Percentiles rank a stretch among this genome's conserved stretches.
Conservation (phyloP, 108 stramenopile species). For the Epithemia pelagica region DNA sequence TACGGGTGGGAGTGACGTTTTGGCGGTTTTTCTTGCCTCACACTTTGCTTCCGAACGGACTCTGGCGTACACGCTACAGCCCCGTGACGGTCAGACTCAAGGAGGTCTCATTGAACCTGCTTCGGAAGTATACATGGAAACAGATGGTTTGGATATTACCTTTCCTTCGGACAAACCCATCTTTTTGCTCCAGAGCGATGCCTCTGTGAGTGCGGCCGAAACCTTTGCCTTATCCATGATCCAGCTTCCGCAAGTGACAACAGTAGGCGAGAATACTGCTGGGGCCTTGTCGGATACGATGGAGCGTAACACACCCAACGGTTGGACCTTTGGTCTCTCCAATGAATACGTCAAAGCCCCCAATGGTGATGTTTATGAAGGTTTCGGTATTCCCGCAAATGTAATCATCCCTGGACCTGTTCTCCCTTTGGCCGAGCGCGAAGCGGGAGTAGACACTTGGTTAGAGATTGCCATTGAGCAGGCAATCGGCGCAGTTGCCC, state of each 20-base stretch:
- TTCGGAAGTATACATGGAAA: neutral
- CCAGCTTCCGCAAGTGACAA: conserved; percentile 1
- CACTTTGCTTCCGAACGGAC: neutral
- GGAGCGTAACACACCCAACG: neutral
- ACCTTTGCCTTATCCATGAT: conserved; percentile 8
- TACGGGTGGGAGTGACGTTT: conserved; percentile 1
- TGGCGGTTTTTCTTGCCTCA: neutral
- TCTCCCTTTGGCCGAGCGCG: neutral
- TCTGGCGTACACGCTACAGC: conserved; percentile 1
- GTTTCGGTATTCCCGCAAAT: conserved; percentile 4
- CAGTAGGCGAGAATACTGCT: conserved; percentile 1
- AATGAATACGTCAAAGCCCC: conserved; percentile 1
- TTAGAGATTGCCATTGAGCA: neutral
- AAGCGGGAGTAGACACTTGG: conserved; percentile 2
- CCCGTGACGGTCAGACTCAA: neutral
- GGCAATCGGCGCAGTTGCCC: too few species aligned
- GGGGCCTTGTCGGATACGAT: conserved; percentile 11
- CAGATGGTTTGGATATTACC: neutral
- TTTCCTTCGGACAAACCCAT: neutral
- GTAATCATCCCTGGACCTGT: neutral
- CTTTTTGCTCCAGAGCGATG: neutral
- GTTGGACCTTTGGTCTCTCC: conserved; percentile 1
- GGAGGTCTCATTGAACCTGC: neutral
- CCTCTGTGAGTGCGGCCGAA: conserved; percentile 12
- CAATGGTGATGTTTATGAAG: conserved; percentile 2